Base-by-base conservation (phyloP, 129 eudicot genomes). In the Gnaphalium uliginosum region DNA sequence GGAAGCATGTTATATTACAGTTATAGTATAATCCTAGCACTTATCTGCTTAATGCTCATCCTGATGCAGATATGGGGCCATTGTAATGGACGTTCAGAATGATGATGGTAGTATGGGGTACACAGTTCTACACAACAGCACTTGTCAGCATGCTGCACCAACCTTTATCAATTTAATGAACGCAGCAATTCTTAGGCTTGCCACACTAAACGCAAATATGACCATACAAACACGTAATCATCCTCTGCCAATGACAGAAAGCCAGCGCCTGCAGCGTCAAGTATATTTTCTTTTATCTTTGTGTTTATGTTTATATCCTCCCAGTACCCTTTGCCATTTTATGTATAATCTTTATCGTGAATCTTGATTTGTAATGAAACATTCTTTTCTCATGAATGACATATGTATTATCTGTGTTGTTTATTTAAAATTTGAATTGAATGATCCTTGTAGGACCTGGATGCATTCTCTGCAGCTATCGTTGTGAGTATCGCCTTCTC, bases 121-220 rank as follows among this genome's bases (percentile, higher is more conserved):
- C 84, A 87, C 99, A 21, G 76, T 94, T 80, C 92, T 94, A 51
- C 96, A 91, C 87, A 94, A 94, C 80, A 94, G 97, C 78, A 73
- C 97, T 27, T 94, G 96, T 81, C 99, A 94, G 89, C 99, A 94
- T 86, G 89, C 93, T 76, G 99, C 90, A 71, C 99, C 99, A 5
- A 94, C 99, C 30, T 94, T 69, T 81, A 91, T 94, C 26, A 94
- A 91, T 76, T 76, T 91, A 82, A 87, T 94, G 85, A 91, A 89
- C 68, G 83, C 96, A 50, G 99, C 99, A 71, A 86, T 94, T 80
- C 92, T 94, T 69, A 85, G 99, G 82, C 84, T 87, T 63, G 96
- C 97, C 48, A 85, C 95, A 35, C 86, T 51, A 25, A 66, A 87
- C 70, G 80, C 73, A 24, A 94, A 94, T 77, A 94, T 90, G 97